Conservation (phyloP, 139 green algal species). For the Micractinium sp. region DNA sequence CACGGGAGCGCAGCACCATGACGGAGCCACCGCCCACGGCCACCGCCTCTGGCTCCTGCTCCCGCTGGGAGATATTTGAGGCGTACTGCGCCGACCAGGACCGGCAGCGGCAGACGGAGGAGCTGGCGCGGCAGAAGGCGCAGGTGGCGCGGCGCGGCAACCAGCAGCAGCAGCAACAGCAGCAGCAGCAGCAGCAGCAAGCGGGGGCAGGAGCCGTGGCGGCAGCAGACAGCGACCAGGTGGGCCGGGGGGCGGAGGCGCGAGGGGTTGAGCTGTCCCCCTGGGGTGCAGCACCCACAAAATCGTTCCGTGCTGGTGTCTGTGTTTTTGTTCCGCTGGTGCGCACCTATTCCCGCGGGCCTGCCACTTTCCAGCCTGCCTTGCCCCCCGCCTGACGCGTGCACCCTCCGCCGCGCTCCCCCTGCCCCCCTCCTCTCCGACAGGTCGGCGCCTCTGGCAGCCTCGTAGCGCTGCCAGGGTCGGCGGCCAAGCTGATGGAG, state of each 20-base stretch:
- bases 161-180: slow-evolving; percentile 18
- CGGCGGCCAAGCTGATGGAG: slow-evolving; percentile 69
- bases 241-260: not conserved
- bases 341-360: too few species aligned
- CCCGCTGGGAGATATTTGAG: slow-evolving; percentile 92
- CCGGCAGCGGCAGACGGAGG: slow-evolving; percentile 68
- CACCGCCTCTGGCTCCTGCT: slow-evolving; percentile 70
- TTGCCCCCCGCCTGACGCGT: not conserved
- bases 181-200: slow-evolving; percentile 13
- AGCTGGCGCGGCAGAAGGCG: slow-evolving; percentile 66
- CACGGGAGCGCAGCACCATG: slow-evolving; percentile 70
- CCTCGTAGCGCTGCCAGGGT: not conserved
- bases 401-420: not conserved
- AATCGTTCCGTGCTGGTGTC: too few species aligned
- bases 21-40: slow-evolving; percentile 83
- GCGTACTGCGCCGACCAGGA: slow-evolving; percentile 90
- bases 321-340: too few species aligned
- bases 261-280: not conserved
- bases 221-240: not conserved
- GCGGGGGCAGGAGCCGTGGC: not conserved
- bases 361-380: too few species aligned
- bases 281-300: not conserved
- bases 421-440: not conserved
- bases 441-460: not conserved
- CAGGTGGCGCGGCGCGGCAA: slow-evolving; percentile 34